Evolutionary conservation across 2,329 filamentous ascomycete genomes (phyloP), one percentile per base, ranked within the genome.

Genomic region (Fusarium sulawesiense): DNA sequence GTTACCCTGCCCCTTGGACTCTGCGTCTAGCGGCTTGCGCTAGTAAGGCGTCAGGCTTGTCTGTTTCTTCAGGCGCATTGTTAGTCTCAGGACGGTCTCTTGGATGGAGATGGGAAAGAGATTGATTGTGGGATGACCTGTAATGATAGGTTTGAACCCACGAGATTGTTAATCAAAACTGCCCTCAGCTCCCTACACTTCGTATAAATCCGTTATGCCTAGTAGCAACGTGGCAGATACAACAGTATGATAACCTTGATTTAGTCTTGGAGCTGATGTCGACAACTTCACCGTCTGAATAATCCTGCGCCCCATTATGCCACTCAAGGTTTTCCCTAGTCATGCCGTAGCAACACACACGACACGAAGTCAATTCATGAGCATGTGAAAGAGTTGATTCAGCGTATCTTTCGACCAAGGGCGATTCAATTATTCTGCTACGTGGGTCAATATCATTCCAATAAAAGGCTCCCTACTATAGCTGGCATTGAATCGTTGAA

Each of bases 401-500:
- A 37, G 50, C 57, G 46, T 66, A 44, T 49, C 29, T 37, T 41
- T 37, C 44, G 14, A 50, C 20, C 21, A 37, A 67, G 48, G 30
- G 66, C 25, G 25, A 47, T 48, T 60, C 23, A 21, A 47, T 48
- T 49, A 34, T 56, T 23, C 47, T 60, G 51, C 64, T 53, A 68
- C 67, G 48, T 70, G 67, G 67, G 54, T 48, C 68, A 60, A 61
- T 64, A 49, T 48, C 68, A 71, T 71, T 70, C 68, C 64, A 71
- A 68, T 45, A 45, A 21, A 20, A 30, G 37, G 34, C 56, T 64
- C 62, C 64, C 47, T 64, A 46, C 42, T 50, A 55, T 51, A 46
- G 30, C 42, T 23, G 44, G 56, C 50, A n/a, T 51, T 60, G 54
- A 50, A 61, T 60, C 59, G 41, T 46, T 40, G 12, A 40, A 50